Conservation (phyloP, 257 asterid species). For the Nicotiana tabacum region DNA sequence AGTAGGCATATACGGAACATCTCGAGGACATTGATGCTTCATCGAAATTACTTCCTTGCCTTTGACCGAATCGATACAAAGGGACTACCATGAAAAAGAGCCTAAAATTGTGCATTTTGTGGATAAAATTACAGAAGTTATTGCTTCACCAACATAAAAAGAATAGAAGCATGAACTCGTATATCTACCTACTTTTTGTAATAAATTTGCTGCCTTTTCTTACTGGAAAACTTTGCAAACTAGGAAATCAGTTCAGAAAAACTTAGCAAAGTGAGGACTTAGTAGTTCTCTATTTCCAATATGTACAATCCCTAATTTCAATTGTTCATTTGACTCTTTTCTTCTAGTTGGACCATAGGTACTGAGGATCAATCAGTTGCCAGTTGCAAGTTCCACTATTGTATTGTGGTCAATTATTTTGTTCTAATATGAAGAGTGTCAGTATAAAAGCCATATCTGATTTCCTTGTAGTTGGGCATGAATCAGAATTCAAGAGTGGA, state of each 20-base stretch:
- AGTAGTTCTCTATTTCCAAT: background rate
- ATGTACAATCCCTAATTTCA: background rate
- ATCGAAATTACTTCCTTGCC: background rate
- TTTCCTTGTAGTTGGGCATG: too few species aligned
- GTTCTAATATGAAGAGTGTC: background rate
- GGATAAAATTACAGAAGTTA: background rate
- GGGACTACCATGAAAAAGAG: background rate
- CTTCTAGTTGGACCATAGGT: background rate
- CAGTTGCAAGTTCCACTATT: background rate
- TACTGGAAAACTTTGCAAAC: background rate
- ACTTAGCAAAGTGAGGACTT: background rate
- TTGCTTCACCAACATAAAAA: background rate
- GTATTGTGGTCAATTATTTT: background rate
- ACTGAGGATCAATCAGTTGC: background rate
- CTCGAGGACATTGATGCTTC: slow-evolving; percentile 5
- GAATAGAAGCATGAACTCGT: background rate
- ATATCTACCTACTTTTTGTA: background rate
- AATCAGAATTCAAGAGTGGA: background rate
- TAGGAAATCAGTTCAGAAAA: background rate
- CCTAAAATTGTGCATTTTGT: slow-evolving; percentile 3
- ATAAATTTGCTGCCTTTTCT: background rate
- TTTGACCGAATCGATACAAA: background rate
- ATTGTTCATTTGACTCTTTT: background rate
- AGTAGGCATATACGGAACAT: background rate
- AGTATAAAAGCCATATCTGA: too few species aligned